phyloP scores from a whole-genome alignment of 2,329 filamentous ascomycete genomes.

The Aspergillus neotritici region DNA sequence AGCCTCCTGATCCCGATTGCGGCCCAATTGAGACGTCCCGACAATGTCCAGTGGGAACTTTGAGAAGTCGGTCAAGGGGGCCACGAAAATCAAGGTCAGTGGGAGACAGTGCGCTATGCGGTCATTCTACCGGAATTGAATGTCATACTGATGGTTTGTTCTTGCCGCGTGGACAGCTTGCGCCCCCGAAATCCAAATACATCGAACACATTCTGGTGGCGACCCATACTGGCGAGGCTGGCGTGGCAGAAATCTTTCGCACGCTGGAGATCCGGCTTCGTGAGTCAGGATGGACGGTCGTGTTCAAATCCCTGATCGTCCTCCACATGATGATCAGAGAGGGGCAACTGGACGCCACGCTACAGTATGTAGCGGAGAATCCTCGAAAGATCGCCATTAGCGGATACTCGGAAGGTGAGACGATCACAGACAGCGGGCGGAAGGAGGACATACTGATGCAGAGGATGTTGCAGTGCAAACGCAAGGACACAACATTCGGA shows the following conservation, averaged over 20 bases:
- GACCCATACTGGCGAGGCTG: constrained; percentile 89
- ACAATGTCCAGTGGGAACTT: constrained; percentile 56
- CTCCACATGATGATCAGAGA: constrained; percentile 97
- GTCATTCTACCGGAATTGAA: not conserved
- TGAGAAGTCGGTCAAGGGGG: constrained; percentile 98
- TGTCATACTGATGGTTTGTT: constrained; percentile 18
- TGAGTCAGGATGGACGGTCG: constrained; percentile 99
- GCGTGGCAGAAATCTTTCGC: constrained; percentile 92
- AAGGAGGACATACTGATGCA: not conserved
- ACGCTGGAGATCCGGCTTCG: constrained; percentile 81
- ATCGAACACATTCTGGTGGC: constrained; percentile 96
- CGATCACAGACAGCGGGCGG: not conserved
- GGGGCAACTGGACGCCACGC: constrained; percentile 80
- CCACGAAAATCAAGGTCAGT: constrained; percentile 89
- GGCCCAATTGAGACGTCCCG: constrained; percentile 9
- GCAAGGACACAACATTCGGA: constrained; percentile 88
- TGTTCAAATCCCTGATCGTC: constrained; percentile 95
- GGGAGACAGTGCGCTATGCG: constrained; percentile 9
- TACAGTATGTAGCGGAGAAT: constrained; percentile 76
- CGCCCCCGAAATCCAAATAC: constrained; percentile 97
- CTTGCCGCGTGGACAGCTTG: constrained; percentile 55
- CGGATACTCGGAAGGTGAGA: constrained; percentile 79
- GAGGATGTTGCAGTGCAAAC: constrained; percentile 63
- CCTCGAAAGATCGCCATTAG: constrained; percentile 80
- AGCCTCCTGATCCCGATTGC: constrained; percentile 9